These are phyloP conservation scores for Chromosphaera perkinsii DNA, from an alignment of 208 protist species.

Conservation along the genomic window DNA sequence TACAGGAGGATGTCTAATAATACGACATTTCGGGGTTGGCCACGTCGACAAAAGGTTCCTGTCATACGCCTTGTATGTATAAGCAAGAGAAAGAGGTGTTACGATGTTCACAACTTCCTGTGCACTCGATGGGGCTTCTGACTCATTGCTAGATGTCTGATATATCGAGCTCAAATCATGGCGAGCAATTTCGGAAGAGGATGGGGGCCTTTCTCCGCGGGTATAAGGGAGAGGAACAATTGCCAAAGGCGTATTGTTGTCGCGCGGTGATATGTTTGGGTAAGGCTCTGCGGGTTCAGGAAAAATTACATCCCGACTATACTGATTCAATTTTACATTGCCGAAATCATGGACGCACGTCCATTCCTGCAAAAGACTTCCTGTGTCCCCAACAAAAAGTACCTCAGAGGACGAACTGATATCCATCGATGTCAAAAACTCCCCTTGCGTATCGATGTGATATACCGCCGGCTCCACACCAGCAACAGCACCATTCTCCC, in stretches of 20 bases:
- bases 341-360: background rate
- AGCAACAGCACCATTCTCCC: too few relatives aligned
- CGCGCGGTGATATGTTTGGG: background rate
- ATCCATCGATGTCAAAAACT: background rate
- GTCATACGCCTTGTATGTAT: background rate
- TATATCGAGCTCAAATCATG: too few relatives aligned
- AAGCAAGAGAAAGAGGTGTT: background rate
- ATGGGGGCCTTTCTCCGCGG: background rate
- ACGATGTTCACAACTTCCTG: background rate
- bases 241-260: background rate
- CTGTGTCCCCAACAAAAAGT: background rate
- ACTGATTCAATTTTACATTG: slow-evolving; percentile 5
- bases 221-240: background rate
- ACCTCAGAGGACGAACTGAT: background rate
- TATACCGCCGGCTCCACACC: background rate
- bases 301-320: background rate
- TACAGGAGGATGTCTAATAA: background rate
- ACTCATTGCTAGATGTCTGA: too few relatives aligned
- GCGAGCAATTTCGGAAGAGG: too few relatives aligned
- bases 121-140: background rate
- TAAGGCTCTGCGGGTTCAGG: background rate
- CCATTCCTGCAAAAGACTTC: slow-evolving; percentile 2
- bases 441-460: background rate
- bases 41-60: background rate
- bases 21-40: background rate